These are phyloP conservation scores for Colletotrichum ledebouriae DNA, from an alignment of 2,329 filamentous ascomycete genomes.

Conservation along the genomic window DNA sequence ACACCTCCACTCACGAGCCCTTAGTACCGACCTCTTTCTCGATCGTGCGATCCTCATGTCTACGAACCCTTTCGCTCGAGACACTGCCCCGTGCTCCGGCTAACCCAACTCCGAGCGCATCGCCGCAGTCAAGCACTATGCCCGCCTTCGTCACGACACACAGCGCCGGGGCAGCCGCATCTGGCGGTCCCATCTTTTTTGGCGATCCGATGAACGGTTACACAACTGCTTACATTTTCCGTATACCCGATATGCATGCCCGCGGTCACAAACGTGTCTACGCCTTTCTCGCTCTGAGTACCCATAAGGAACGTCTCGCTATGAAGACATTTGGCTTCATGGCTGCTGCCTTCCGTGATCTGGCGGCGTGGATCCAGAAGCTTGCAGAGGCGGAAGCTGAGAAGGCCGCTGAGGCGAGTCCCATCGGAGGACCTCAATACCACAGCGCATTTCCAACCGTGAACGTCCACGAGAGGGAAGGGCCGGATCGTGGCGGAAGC, in stretches of 20 bases:
- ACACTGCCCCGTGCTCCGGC: constrained; percentile 69
- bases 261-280: constrained; percentile 78
- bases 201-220: constrained; percentile 75
- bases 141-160: constrained; percentile 68
- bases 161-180: constrained; percentile 66
- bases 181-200: constrained; percentile 77
- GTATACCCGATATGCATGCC: constrained; percentile 76
- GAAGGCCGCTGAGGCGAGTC: constrained; percentile 60
- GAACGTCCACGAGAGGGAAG: constrained; percentile 23
- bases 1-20: constrained; percentile 77
- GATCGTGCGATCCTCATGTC: constrained; percentile 75
- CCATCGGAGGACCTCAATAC: constrained; percentile 57
- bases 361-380: constrained; percentile 75
- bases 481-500: constrained; percentile 59
- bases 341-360: constrained; percentile 72
- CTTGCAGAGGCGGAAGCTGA: constrained; percentile 75
- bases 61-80: constrained; percentile 76
- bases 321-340: constrained; percentile 77
- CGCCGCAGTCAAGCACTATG: constrained; percentile 51
- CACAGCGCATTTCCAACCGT: constrained; percentile 47
- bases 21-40: constrained; percentile 73
- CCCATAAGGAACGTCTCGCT: constrained; percentile 73
- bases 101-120: constrained; percentile 44
- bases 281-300: constrained; percentile 75
- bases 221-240: constrained; percentile 79